Base-by-base conservation (phyloP, 1,139 yeast species). In the Yarrowia galli region DNA sequence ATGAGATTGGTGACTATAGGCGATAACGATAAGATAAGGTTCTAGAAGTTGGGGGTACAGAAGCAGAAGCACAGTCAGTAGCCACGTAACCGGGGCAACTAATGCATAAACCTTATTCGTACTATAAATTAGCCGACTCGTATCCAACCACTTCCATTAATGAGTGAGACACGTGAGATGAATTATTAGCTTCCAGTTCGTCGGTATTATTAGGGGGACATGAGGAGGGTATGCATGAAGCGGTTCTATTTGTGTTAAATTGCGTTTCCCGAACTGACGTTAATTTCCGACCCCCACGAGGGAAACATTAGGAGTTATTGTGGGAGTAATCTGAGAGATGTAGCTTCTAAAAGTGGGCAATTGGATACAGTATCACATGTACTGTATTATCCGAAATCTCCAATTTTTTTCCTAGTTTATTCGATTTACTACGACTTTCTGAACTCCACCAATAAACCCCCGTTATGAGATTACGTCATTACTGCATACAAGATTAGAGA, bases 21-120 rank as follows among this genome's bases (percentile, higher is more conserved):
- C 60, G 60, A 53, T 53, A 53, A 53, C 60, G 60, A 53, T 53
- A 51, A 51, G 58, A 51, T 51, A 36, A 53, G 45, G 35, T 35
- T 51, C 10, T 12, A 13, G n/a, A 22, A 9, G 22, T 22, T n/a
- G 15, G 20, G 18, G 43, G 43, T 13, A 16, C n/a, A 25, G 20
- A n/a, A n/a, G n/a, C n/a, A n/a, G n/a, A n/a, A n/a, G n/a, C n/a
- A n/a, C n/a, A n/a, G n/a, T n/a, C n/a, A n/a, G n/a, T n/a, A n/a
- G n/a, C 3, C 43, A 38, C 20, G 54, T 49, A 18, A 49, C 40
- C 6, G n/a, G 32, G 43, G 18, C 58, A 51, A 51, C 42, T 22
- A 22, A 45, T 23, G 3, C 22, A 7, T 8, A n/a, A 32, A 49
- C 22, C 56, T 32, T 49, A 49, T 18, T 32, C 5, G 25, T 9